A percentile compares a stretch with the other conserved stretches of the same genome.
Conservation (phyloP, 2,329 filamentous ascomycete genomes). For the Fusarium sp. region DNA sequence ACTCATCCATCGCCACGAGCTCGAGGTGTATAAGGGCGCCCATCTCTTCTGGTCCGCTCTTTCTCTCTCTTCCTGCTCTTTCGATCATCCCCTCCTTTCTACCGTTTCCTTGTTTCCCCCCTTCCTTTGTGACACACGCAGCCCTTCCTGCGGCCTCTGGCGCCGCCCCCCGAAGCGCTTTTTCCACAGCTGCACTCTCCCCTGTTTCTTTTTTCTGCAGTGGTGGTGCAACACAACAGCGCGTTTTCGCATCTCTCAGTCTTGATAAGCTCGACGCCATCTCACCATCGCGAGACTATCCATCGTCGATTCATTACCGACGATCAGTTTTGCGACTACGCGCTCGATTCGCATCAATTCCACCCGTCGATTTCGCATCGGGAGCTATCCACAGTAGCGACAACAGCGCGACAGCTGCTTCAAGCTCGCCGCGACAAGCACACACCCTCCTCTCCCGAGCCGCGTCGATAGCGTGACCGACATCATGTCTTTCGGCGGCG, state of each 20-base stretch:
- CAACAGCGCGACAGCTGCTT: conserved; percentile 37
- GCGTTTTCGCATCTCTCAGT: conserved; percentile 21
- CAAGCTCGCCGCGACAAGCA: conserved; percentile 24
- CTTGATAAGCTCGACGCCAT: conserved; percentile 22
- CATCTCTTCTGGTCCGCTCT: conserved; percentile 36
- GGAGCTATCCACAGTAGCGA: conserved; percentile 26
- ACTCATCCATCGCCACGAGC: conserved; percentile 42
- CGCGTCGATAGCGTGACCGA: conserved; percentile 34
- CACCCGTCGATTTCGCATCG: conserved; percentile 34
- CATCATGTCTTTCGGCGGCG: conserved; percentile 68
- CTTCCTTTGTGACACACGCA: conserved; percentile 16
- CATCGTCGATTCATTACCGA: conserved; percentile 8
- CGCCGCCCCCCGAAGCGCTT: conserved; percentile 13
- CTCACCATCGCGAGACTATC: background rate
- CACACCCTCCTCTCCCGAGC: conserved; percentile 31
- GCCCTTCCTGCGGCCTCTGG: conserved; percentile 21
- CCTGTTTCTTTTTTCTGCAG: conserved; percentile 15
- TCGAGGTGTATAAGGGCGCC: conserved; percentile 49
- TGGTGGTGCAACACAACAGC: conserved; percentile 21
- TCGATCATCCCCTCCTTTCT: conserved; percentile 29
- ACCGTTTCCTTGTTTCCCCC: conserved; percentile 19
- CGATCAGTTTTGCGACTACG: conserved; percentile 4
- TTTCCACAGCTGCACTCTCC: conserved; percentile 25
- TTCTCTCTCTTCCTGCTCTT: conserved; percentile 21
- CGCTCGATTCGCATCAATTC: conserved; percentile 22